Evolutionary conservation across 75 land plant genomes (phyloP).

Genomic region (Sequoia sempervirens): DNA sequence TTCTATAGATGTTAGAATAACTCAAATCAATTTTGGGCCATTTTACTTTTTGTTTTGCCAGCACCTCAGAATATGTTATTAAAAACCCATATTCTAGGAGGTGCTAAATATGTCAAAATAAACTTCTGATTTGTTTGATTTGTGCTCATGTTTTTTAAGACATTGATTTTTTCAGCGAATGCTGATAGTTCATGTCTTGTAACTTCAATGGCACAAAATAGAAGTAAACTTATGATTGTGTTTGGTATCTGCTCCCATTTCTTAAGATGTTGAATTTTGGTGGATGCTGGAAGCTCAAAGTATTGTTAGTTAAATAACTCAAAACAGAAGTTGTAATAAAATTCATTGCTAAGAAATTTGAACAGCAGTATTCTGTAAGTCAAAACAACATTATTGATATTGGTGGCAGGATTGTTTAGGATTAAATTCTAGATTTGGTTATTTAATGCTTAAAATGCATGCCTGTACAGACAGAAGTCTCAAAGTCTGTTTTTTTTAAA

Average conservation of each 20-base stretch:
- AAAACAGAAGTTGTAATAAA: not conserved
- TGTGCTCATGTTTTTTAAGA: not conserved
- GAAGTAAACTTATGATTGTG: not conserved
- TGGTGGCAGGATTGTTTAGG: not conserved
- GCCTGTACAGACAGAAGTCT: not conserved
- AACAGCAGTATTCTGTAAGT: no score
- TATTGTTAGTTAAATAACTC: not conserved
- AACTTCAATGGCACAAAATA: not conserved
- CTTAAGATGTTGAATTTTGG: not conserved
- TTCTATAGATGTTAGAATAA: not conserved
- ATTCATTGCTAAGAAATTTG: not conserved
- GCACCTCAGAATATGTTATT: not conserved
- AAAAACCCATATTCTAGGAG: not conserved
- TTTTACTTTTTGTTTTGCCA: not conserved
- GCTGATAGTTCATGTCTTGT: not conserved
- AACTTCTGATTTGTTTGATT: not conserved
- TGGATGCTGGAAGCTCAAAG: not conserved
- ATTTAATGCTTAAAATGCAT: not conserved
- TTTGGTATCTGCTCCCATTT: not conserved
- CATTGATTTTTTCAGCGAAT: not conserved
- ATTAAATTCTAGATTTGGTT: not conserved
- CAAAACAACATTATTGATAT: not conserved
- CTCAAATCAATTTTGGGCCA: not conserved
- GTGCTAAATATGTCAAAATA: not conserved
- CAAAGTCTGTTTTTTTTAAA: no score